Percentiles rank a stretch among this genome's conserved stretches.
phyloP scores from a whole-genome alignment of 2,329 filamentous ascomycete genomes.

The Fusarium verticillioides region DNA sequence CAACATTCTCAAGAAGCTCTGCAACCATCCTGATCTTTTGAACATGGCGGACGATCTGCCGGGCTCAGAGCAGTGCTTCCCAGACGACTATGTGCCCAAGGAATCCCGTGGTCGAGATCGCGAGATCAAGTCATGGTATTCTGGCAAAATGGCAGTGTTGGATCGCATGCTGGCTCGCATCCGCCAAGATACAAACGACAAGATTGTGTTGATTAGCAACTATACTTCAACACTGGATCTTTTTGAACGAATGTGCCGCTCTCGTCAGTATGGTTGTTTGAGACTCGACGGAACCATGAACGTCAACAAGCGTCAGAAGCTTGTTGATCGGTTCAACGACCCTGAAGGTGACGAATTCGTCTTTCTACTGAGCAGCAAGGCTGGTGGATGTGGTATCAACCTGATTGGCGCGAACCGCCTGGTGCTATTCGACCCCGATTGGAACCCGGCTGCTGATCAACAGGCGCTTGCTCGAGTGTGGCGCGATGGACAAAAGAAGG shows the following conservation, averaged over 20 bases:
- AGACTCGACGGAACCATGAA: conserved; percentile 98
- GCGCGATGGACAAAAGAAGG: conserved; percentile 99
- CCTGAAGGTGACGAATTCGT: conserved; percentile 90
- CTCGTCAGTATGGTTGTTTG: conserved; percentile 84
- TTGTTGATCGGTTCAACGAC: conserved; percentile 98
- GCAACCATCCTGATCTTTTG: conserved; percentile 95
- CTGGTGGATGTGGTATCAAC: conserved; percentile 95
- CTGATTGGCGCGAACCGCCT: conserved; percentile 94
- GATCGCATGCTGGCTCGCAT: conserved; percentile 97
- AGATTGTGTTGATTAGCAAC: conserved; percentile 98
- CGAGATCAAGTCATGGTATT: conserved; percentile 95
- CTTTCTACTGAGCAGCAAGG: conserved; percentile 96
- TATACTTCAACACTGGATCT: conserved; percentile 97
- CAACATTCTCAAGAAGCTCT: conserved; percentile 95
- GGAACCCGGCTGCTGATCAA: conserved; percentile 98
- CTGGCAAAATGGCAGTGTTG: conserved; percentile 98
- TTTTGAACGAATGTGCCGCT: conserved; percentile 90
- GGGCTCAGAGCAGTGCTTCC: conserved; percentile 83
- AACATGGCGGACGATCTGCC: conserved; percentile 85
- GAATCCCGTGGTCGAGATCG: conserved; percentile 89
- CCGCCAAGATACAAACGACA: conserved; percentile 95
- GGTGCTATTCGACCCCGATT: conserved; percentile 95
- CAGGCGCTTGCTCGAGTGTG: conserved; percentile 97
- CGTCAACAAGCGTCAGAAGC: conserved; percentile 94
- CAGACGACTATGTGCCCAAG: conserved; percentile 88